Conservation (phyloP, 768 basidiomycete genomes). For the Tubosaeta sp. region DNA sequence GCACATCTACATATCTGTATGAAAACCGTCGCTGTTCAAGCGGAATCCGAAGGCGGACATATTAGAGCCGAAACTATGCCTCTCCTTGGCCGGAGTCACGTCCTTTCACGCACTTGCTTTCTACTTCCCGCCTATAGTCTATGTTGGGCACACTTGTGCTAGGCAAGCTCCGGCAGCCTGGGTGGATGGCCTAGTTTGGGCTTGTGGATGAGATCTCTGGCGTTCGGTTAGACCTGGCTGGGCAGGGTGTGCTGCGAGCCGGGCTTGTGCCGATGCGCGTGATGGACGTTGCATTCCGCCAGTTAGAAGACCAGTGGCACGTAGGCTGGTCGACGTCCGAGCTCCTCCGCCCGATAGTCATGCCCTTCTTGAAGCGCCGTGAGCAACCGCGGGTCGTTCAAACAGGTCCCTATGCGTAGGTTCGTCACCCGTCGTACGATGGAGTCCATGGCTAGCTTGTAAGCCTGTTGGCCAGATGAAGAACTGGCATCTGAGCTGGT, state of each 20-base stretch:
- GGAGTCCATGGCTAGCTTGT: not conserved
- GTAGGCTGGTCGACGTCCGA: not conserved
- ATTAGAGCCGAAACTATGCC: not conserved
- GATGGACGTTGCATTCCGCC: not conserved
- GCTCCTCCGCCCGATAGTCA: not conserved
- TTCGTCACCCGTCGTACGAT: constrained; percentile 32
- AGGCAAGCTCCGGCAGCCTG: constrained; percentile 19
- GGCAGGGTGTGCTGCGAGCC: constrained; percentile 10
- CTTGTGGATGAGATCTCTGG: constrained; percentile 8
- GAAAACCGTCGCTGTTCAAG: not conserved
- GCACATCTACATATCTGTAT: not conserved
- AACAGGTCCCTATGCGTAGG: constrained; percentile 28
- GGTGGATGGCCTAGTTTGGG: constrained; percentile 20
- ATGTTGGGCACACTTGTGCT: not conserved
- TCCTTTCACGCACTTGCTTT: not conserved
- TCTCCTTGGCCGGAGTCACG: not conserved
- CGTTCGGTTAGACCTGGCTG: not conserved
- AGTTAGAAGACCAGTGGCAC: constrained; percentile 23
- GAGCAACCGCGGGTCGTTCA: constrained; percentile 26
- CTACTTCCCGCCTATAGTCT: not conserved
- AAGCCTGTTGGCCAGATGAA: too few relatives aligned
- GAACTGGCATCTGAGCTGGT: too few relatives aligned
- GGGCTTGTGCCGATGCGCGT: not conserved
- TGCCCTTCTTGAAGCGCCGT: constrained; percentile 8
- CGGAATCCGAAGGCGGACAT: not conserved